These are phyloP conservation scores for Coemansia sp. DNA, from an alignment of 192 early-diverging fungal species.

Conservation along the genomic window DNA sequence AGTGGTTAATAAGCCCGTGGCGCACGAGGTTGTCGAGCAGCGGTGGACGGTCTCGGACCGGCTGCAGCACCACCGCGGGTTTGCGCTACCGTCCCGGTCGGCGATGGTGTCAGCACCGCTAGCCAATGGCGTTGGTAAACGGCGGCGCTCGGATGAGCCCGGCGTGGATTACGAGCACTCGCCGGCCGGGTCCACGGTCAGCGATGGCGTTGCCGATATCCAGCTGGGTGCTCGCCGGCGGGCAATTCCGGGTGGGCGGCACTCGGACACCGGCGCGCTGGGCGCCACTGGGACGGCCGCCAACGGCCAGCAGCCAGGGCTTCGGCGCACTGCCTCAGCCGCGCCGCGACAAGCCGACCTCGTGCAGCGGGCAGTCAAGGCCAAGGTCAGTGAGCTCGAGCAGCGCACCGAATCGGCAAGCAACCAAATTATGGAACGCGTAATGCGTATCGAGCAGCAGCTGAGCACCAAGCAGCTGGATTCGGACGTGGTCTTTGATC, in stretches of 20 bases:
- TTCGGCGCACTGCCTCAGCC: slow-evolving; percentile 2
- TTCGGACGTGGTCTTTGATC: slow-evolving; percentile 34
- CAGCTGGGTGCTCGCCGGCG: background rate
- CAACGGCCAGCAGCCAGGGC: background rate
- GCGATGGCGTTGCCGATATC: background rate
- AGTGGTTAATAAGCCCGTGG: slow-evolving; percentile 58
- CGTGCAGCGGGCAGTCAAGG: slow-evolving; percentile 16
- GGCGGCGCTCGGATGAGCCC: slow-evolving; percentile 29
- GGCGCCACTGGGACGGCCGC: background rate
- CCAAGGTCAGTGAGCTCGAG: slow-evolving; percentile 16
- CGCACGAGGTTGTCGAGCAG: slow-evolving; percentile 43
- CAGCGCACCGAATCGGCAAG: slow-evolving; percentile 19
- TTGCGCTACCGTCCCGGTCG: slow-evolving; percentile 12
- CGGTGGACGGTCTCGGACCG: slow-evolving; percentile 30
- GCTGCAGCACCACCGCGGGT: slow-evolving; percentile 35
- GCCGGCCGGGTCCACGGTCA: background rate
- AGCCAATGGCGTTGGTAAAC: background rate
- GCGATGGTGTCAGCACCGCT: background rate
- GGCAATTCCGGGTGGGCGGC: background rate
- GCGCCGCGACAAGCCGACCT: slow-evolving; percentile 16
- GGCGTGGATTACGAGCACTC: background rate
- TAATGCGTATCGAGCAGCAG: slow-evolving; percentile 46
- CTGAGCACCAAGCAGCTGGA: slow-evolving; percentile 25
- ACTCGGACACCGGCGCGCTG: slow-evolving; percentile 2
- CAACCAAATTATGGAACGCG: slow-evolving; percentile 46